These are phyloP conservation scores for Halophytophthora batemanensis DNA, from an alignment of 352 stramenopile genomes.

Conservation along the genomic window DNA sequence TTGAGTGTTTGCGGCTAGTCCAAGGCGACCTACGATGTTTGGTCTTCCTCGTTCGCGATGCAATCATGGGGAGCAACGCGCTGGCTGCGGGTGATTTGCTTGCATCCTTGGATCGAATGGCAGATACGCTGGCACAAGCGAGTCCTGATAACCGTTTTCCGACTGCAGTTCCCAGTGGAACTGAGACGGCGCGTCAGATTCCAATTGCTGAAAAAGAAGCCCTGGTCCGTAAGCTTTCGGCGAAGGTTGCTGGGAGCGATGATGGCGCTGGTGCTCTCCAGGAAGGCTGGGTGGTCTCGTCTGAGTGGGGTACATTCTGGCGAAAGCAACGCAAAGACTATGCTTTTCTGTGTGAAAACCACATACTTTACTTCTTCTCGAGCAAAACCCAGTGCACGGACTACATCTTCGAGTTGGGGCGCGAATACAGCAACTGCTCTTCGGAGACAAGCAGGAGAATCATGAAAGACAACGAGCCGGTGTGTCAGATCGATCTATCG, in stretches of 20 bases:
- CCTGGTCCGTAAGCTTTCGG: slow-evolving; percentile 19
- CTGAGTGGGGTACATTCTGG: slow-evolving; percentile 66
- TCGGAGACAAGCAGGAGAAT: slow-evolving; percentile 36
- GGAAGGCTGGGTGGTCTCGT: slow-evolving; percentile 51
- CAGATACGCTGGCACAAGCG: slow-evolving; percentile 4
- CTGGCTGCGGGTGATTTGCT: slow-evolving; percentile 11
- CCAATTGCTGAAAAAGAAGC: slow-evolving; percentile 12
- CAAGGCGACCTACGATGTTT: slow-evolving; percentile 17
- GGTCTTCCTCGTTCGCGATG: slow-evolving; percentile 29
- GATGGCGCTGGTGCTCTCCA: slow-evolving; percentile 21
- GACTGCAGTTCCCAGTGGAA: no score
- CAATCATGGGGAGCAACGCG: slow-evolving; percentile 10
- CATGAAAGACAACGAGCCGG: slow-evolving; percentile 40
- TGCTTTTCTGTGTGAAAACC: slow-evolving; percentile 61
- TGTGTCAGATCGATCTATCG: slow-evolving; percentile 42
- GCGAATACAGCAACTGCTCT: slow-evolving; percentile 16
- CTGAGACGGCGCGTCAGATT: no score
- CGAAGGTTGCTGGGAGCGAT: slow-evolving; percentile 23
- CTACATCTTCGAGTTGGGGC: slow-evolving; percentile 52
- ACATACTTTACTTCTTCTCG: slow-evolving; percentile 52
- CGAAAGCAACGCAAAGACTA: slow-evolving; percentile 56
- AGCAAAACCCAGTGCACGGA: slow-evolving; percentile 42
- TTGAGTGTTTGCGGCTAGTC: slow-evolving; percentile 16
- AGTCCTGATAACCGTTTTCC: no score
- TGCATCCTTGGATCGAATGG: slow-evolving; percentile 12